These are phyloP conservation scores for Sophora flavescens DNA, from an alignment of 306 rosid genomes.

Conservation along the genomic window DNA sequence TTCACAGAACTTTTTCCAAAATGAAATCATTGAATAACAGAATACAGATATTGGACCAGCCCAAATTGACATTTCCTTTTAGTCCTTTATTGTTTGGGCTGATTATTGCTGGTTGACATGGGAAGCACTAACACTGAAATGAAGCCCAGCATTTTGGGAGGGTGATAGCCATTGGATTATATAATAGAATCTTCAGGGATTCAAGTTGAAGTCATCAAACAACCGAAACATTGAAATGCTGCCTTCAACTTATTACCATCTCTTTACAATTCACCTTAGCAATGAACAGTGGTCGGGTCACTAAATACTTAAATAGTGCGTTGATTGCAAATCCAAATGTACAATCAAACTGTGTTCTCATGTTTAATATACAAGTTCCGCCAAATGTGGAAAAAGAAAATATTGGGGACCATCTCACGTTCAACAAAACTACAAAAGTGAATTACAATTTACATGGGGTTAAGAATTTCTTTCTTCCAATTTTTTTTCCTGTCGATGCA, in stretches of 20 bases:
- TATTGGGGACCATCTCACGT: neutral
- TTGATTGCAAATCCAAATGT: neutral
- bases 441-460: neutral
- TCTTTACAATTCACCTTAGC: neutral
- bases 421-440: slow-evolving; percentile 10
- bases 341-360: neutral
- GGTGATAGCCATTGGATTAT: neutral
- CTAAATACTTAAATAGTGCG: neutral
- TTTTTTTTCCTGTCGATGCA: neutral
- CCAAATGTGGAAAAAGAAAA: neutral
- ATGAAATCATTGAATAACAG: slow-evolving; percentile 33
- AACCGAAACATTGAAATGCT: neutral
- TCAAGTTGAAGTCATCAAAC: slow-evolving; percentile 6
- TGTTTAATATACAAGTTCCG: neutral
- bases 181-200: neutral
- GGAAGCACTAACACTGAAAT: neutral
- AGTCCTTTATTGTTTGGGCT: neutral
- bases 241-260: neutral
- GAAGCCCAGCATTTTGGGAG: neutral
- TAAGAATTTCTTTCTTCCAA: neutral
- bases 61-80: neutral
- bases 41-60: neutral
- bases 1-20: neutral
- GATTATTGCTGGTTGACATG: neutral
- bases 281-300: neutral